Conservation (phyloP, 2,329 filamentous ascomycete genomes). For the Monosporascus cannonballus region DNA sequence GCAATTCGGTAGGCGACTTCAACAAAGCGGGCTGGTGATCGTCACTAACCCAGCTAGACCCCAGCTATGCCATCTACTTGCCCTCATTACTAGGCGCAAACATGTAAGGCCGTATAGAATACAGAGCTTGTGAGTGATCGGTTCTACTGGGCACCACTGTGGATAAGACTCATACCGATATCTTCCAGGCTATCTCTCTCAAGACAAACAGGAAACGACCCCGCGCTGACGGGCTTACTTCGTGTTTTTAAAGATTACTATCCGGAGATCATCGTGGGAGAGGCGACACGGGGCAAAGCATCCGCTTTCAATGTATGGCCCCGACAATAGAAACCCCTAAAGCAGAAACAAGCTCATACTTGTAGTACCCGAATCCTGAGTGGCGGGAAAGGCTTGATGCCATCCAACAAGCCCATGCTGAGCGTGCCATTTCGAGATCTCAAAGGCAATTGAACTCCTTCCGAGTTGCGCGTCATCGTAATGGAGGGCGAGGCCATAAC, state of each 20-base stretch:
- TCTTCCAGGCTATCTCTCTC: constrained; percentile 47
- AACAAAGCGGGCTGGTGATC: neutral
- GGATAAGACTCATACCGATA: constrained; percentile 8
- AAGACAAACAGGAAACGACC: constrained; percentile 63
- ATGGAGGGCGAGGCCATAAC: constrained; percentile 39
- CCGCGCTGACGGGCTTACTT: constrained; percentile 65
- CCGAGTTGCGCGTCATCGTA: constrained; percentile 52
- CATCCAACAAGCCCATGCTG: constrained; percentile 55
- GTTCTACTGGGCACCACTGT: neutral
- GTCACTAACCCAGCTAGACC: constrained; percentile 34
- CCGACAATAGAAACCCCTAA: neutral
- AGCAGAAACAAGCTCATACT: constrained; percentile 17
- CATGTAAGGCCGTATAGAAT: constrained; percentile 83
- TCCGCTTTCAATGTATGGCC: constrained; percentile 51
- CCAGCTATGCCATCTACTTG: constrained; percentile 69
- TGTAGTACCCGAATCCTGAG: constrained; percentile 64
- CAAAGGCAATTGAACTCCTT: constrained; percentile 48
- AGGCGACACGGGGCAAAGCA: constrained; percentile 54
- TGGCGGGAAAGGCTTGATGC: constrained; percentile 65
- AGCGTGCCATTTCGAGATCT: constrained; percentile 38
- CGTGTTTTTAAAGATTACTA: constrained; percentile 89
- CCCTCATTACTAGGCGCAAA: constrained; percentile 70
- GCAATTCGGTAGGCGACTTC: constrained; percentile 52
- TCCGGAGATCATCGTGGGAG: constrained; percentile 77
- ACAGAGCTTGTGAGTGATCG: constrained; percentile 56